Conservation (phyloP, 768 basidiomycete species). For the Boletus tomentosulus region DNA sequence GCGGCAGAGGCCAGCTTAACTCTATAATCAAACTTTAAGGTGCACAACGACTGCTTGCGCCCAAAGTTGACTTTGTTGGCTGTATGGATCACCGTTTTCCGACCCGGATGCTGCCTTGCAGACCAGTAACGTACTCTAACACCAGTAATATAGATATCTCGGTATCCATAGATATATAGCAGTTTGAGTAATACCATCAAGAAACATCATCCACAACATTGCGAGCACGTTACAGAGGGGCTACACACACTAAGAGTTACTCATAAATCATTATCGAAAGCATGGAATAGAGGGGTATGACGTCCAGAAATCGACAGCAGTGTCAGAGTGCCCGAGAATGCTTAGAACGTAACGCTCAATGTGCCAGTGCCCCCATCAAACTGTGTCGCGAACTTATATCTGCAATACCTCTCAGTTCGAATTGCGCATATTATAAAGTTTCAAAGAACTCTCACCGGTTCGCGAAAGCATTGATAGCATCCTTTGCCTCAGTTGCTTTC, state of each 20-base stretch:
- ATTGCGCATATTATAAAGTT: too few species aligned
- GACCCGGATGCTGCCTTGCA: neutral
- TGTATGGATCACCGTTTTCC: neutral
- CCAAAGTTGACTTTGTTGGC: neutral
- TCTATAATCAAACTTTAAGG: neutral
- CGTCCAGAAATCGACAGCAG: neutral
- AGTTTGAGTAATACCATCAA: slow-evolving; percentile 7
- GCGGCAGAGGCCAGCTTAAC: neutral
- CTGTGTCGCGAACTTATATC: slow-evolving; percentile 15
- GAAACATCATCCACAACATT: slow-evolving; percentile 4
- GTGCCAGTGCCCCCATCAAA: neutral
- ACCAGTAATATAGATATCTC: neutral
- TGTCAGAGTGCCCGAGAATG: neutral
- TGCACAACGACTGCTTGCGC: neutral
- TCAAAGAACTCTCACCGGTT: slow-evolving; percentile 10
- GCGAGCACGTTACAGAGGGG: slow-evolving; percentile 10
- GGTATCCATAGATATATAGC: slow-evolving; percentile 10
- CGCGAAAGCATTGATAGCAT: slow-evolving; percentile 6
- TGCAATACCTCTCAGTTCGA: slow-evolving; percentile 9
- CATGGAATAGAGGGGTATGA: neutral
- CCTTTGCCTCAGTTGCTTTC: slow-evolving; percentile 5
- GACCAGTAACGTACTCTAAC: neutral
- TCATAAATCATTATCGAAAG: slow-evolving; percentile 16
- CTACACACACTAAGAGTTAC: slow-evolving; percentile 9
- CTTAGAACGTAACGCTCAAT: slow-evolving; percentile 20